Evolutionary conservation across 169 alveolate genomes (phyloP).

Genomic region (Besnoitia besnoiti): DNA sequence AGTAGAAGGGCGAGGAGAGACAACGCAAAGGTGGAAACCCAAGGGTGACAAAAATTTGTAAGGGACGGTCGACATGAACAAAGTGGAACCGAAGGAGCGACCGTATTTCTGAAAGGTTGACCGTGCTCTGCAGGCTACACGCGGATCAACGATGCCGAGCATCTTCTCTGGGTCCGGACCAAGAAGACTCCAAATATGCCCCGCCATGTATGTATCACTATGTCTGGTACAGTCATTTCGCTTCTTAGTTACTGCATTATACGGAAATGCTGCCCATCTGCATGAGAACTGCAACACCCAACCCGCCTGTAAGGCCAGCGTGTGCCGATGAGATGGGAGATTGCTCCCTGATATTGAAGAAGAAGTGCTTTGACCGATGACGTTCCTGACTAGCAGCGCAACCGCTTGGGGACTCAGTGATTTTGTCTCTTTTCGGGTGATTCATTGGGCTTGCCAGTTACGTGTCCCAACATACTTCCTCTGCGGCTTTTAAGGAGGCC

Average conservation of each 20-base stretch:
- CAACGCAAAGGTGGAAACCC: background rate
- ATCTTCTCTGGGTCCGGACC: background rate
- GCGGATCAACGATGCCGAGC: background rate
- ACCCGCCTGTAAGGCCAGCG: no score
- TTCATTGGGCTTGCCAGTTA: no score
- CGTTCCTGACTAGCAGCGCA: no score
- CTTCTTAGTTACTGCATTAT: background rate
- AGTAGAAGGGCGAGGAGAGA: background rate
- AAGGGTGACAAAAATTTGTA: background rate
- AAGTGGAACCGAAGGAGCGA: background rate
- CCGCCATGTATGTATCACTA: background rate
- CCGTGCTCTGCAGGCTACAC: slow-evolving; percentile 6
- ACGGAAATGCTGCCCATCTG: background rate
- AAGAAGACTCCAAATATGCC: background rate
- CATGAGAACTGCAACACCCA: no score
- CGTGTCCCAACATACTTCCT: no score
- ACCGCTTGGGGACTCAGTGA: no score
- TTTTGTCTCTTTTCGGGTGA: no score
- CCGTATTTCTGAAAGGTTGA: background rate
- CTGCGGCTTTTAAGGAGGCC: no score
- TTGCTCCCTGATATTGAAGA: background rate
- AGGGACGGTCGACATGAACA: background rate
- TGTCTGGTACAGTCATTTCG: background rate
- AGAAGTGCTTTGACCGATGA: background rate
- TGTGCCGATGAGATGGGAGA: background rate